Evolutionary conservation across 257 asterid genomes (phyloP), one percentile per base, ranked within the genome.

Genomic region (Sherardia arvensis): DNA sequence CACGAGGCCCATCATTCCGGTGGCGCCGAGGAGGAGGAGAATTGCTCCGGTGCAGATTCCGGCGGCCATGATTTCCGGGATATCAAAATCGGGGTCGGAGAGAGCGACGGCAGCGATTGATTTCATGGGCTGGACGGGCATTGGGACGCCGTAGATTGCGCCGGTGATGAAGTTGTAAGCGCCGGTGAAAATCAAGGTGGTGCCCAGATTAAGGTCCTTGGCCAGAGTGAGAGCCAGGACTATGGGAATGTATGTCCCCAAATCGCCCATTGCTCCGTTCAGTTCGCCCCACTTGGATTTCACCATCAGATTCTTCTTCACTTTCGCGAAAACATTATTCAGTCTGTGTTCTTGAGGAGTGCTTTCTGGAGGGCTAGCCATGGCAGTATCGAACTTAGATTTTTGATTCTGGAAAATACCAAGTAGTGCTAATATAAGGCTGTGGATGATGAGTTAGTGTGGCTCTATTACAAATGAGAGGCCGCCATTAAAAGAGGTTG

Each of bases 111-210:
- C 97, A n/a, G 95, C 90, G 4, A 87, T 87, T 5, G 95, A 85
- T 57, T 87, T 87, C 95, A 87, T 85, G 15, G 95, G 95, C 81
- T 87, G 90, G 34, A 87, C 93, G 0, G 93, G 93, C 95, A 87
- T 85, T 10, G 95, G 93, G 55, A 87, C 86, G 1, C 95, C 93
- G 57, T 87, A 87, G 48, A 85, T 57, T 30, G 85, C 81, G 38
- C 93, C 93, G 2, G 95, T 85, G n/a, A 78, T 76, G 34, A 75
- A 71, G 60, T 87, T 87, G 76, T 78, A 86, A 4, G 77, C 51
- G 2, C 97, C 95, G 25, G 94, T 89, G 81, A 89, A 84, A 22
- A 89, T 80, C 54, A 86, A 34, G 1, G 95, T 86, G 4, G 95
- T 86, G 1, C 95, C 93, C 18, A 86, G 93, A 72, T 86, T 83